These are phyloP conservation scores for Blepharisma stoltei DNA, from an alignment of 73 alveolate genomes.

Conservation along the genomic window DNA sequence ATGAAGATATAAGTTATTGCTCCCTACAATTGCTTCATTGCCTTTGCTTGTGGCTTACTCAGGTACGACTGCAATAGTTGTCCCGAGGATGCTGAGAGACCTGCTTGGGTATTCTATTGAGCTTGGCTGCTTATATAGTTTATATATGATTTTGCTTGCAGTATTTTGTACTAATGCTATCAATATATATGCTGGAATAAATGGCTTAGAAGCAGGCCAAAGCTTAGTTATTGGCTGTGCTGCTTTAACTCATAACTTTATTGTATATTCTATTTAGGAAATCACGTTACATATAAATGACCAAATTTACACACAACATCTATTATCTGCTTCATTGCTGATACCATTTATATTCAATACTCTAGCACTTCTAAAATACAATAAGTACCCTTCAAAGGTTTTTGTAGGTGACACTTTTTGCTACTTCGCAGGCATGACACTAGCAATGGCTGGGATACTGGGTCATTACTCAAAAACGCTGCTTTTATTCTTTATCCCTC, in stretches of 20 bases:
- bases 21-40: conserved; percentile 93
- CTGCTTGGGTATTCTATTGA: conserved; percentile 48
- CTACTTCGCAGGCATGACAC: conserved; percentile 96
- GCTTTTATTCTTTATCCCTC: conserved; percentile 93
- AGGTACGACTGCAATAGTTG: conserved; percentile 85
- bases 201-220: conserved; percentile 97
- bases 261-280: conserved; percentile 58
- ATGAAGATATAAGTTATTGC: conserved; percentile 95
- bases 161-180: conserved; percentile 95
- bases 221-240: conserved; percentile 84
- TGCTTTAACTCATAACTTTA: conserved; percentile 77
- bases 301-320: conserved; percentile 34
- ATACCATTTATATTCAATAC: conserved; percentile 52
- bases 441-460: conserved; percentile 95
- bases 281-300: conserved; percentile 31
- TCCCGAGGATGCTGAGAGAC: conserved; percentile 56
- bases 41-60: conserved; percentile 91
- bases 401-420: conserved; percentile 98
- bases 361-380: conserved; percentile 76
- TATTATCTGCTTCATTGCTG: conserved; percentile 63
- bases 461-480: conserved; percentile 97
- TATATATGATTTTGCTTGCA: conserved; percentile 86
- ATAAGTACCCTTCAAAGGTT: conserved; percentile 90
- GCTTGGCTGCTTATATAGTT: conserved; percentile 76
- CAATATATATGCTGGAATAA: conserved; percentile 90